phyloP scores from a whole-genome alignment of 148 eudicot species.

The Talinum fruticosum region DNA sequence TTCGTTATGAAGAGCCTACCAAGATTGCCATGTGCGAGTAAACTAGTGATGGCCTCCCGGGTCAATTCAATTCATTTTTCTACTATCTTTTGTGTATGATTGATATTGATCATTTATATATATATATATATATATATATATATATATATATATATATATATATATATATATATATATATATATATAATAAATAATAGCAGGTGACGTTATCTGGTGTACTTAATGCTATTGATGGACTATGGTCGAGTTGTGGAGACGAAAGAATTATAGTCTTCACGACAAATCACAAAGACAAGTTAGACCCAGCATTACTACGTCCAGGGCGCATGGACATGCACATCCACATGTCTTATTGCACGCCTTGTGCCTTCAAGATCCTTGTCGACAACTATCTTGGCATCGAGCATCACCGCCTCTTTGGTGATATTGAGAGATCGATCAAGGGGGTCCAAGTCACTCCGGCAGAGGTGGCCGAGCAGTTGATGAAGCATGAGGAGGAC shows the following conservation, averaged over 20 bases:
- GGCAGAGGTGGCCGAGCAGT: conserved; percentile 45
- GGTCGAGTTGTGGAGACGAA: conserved; percentile 63
- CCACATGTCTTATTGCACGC: conserved; percentile 50
- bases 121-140: too few species aligned
- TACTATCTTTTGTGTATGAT: too few species aligned
- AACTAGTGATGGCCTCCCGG: too few species aligned
- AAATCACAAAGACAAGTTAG: conserved; percentile 54
- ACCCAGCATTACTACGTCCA: conserved; percentile 53
- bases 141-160: too few species aligned
- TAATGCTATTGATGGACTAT: conserved; percentile 53
- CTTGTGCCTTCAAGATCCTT: conserved; percentile 33
- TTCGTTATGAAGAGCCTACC: too few species aligned
- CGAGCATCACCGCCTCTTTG: conserved; percentile 26
- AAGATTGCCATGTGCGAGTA: too few species aligned
- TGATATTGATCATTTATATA: too few species aligned
- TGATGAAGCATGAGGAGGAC: conserved; percentile 32
- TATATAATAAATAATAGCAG: conserved; percentile 12
- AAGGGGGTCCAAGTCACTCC: conserved; percentile 32
- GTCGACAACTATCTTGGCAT: conserved; percentile 40
- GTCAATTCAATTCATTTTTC: too few species aligned
- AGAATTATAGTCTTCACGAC: conserved; percentile 62
- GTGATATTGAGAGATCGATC: conserved; percentile 27
- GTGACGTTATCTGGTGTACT: conserved; percentile 53
- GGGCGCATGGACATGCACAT: conserved; percentile 67
- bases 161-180: too few species aligned